Evolutionary conservation across 2,329 filamentous ascomycete genomes (phyloP).

Genomic region (Penicillium sp.): DNA sequence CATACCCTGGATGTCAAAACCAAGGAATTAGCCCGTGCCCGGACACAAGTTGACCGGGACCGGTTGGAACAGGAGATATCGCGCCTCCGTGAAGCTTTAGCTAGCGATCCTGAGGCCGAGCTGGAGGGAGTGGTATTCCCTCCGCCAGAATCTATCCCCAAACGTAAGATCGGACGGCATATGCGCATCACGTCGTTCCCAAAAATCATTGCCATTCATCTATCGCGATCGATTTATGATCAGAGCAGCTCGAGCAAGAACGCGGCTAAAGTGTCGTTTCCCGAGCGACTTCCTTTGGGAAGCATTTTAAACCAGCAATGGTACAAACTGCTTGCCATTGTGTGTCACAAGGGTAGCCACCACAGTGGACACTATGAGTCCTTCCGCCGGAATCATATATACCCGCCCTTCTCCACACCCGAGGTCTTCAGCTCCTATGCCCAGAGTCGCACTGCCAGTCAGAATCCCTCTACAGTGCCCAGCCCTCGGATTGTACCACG

Average conservation of each 20-base stretch:
- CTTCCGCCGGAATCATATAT: slow-evolving; percentile 80
- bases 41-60: slow-evolving; percentile 53
- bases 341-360: slow-evolving; percentile 94
- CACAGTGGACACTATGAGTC: slow-evolving; percentile 97
- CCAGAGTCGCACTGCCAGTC: slow-evolving; percentile 60
- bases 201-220: slow-evolving; percentile 84
- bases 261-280: slow-evolving; percentile 88
- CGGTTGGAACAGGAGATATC: slow-evolving; percentile 59
- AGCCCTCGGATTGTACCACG: slow-evolving; percentile 50
- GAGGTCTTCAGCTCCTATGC: slow-evolving; percentile 74
- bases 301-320: slow-evolving; percentile 72
- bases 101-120: slow-evolving; percentile 75
- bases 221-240: slow-evolving; percentile 91
- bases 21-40: slow-evolving; percentile 57
- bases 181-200: slow-evolving; percentile 85
- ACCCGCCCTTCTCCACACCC: slow-evolving; percentile 77
- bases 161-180: slow-evolving; percentile 80
- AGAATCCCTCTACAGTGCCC: slow-evolving; percentile 50
- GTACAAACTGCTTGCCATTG: slow-evolving; percentile 81
- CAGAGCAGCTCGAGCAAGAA: slow-evolving; percentile 82
- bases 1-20: slow-evolving; percentile 69
- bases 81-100: slow-evolving; percentile 67
- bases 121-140: slow-evolving; percentile 73
- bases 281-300: slow-evolving; percentile 79
- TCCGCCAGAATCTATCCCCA: slow-evolving; percentile 70